Conservation (phyloP, 2,329 filamentous ascomycete genomes). For the Metarhizium sp. region DNA sequence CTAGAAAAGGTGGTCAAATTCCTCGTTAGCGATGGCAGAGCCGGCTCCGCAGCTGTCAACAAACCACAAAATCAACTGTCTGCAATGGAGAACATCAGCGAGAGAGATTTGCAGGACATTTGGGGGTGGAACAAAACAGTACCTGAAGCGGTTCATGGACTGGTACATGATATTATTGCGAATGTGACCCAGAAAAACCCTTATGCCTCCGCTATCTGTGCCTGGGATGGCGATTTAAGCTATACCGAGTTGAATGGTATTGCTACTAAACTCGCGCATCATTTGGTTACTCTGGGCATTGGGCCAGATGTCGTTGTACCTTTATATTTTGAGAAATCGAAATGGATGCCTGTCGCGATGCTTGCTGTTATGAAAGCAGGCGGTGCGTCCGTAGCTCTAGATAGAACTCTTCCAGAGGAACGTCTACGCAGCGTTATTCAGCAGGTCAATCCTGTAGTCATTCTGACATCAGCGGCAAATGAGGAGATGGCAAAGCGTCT, state of each 20-base stretch:
- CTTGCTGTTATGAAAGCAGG: slow-evolving; percentile 25
- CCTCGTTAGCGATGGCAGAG: neutral
- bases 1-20: slow-evolving; percentile 1
- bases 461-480: slow-evolving; percentile 1
- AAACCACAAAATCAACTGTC: neutral
- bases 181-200: neutral
- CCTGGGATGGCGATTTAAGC: slow-evolving; percentile 18
- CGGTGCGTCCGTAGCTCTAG: slow-evolving; percentile 10
- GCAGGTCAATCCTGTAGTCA: neutral
- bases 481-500: neutral
- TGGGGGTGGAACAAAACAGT: neutral
- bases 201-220: slow-evolving; percentile 5
- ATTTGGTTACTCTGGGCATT: slow-evolving; percentile 11
- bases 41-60: neutral
- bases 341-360: slow-evolving; percentile 20
- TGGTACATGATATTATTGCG: slow-evolving; percentile 1
- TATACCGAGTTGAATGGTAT: slow-evolving; percentile 12
- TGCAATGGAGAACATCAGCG: neutral
- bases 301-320: slow-evolving; percentile 16
- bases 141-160: neutral
- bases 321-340: slow-evolving; percentile 26
- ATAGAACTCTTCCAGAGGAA: slow-evolving; percentile 7
- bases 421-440: slow-evolving; percentile 4
- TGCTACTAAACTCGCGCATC: slow-evolving; percentile 6
- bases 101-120: neutral